phyloP scores from a whole-genome alignment of 139 green algal genomes.

The Diplosphaera chodatii region DNA sequence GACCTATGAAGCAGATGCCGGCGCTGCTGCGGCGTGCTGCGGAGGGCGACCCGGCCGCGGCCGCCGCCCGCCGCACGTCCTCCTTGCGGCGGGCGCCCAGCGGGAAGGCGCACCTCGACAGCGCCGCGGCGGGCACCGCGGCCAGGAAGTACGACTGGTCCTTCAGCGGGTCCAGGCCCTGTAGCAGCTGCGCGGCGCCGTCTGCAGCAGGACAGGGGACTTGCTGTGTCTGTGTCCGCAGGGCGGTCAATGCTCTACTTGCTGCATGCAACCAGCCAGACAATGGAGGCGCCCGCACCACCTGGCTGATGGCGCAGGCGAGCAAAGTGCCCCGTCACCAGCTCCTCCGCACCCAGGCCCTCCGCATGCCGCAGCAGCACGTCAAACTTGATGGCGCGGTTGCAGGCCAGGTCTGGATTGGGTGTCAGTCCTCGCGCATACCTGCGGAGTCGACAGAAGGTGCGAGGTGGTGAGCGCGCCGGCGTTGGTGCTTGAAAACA shows the following conservation, averaged over 20 bases:
- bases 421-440: constrained; percentile 54
- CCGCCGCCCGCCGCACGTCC: constrained; percentile 49
- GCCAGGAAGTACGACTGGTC: constrained; percentile 83
- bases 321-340: constrained; percentile 79
- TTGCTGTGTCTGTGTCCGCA: no score
- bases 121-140: constrained; percentile 25
- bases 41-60: constrained; percentile 21
- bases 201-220: no score
- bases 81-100: constrained; percentile 53
- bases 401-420: constrained; percentile 84
- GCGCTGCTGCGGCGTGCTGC: constrained; percentile 47
- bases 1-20: constrained; percentile 84
- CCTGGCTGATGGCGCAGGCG: constrained; percentile 19
- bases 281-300: no score
- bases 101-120: constrained; percentile 44
- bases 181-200: constrained; percentile 34
- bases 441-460: no score
- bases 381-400: constrained; percentile 81
- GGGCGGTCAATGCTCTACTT: no score
- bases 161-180: constrained; percentile 48
- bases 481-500: no score
- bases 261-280: no score
- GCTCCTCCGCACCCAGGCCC: constrained; percentile 36
- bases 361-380: constrained; percentile 43
- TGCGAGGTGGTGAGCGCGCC: no score